These are phyloP conservation scores for Termitomyces bulborhizus DNA, from an alignment of 768 basidiomycete species.

Conservation along the genomic window DNA sequence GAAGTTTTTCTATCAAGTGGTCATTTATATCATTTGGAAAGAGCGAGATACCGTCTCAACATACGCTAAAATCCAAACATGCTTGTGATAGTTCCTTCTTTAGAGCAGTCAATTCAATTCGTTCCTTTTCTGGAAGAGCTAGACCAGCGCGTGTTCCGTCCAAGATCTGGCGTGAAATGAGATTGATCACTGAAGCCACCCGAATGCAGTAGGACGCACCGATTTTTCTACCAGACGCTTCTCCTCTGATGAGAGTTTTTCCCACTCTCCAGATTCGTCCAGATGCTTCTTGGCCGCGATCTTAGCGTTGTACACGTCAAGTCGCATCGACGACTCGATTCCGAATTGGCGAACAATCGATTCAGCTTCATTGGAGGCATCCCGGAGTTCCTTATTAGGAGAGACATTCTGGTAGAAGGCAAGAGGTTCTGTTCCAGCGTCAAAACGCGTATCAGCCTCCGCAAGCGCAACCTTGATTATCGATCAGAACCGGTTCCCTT, in stretches of 20 bases:
- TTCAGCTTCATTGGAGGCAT: slow-evolving; percentile 74
- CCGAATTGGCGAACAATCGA: slow-evolving; percentile 61
- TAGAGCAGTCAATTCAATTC: slow-evolving; percentile 47
- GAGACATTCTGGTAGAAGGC: slow-evolving; percentile 83
- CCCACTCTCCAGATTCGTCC: slow-evolving; percentile 54
- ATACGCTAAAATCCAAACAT: slow-evolving; percentile 73
- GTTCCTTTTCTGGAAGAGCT: slow-evolving; percentile 58
- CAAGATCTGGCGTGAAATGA: slow-evolving; percentile 34
- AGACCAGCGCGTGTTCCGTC: slow-evolving; percentile 80
- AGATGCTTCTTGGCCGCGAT: slow-evolving; percentile 64
- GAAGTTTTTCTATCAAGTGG: slow-evolving; percentile 63
- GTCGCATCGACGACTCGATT: slow-evolving; percentile 75
- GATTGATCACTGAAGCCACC: not conserved
- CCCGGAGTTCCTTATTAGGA: slow-evolving; percentile 65
- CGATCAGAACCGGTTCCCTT: not conserved
- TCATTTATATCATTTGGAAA: not conserved
- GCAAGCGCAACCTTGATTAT: slow-evolving; percentile 49
- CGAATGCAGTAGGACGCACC: slow-evolving; percentile 23
- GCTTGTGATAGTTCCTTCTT: slow-evolving; percentile 75
- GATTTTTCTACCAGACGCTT: slow-evolving; percentile 77
- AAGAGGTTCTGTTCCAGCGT: slow-evolving; percentile 50
- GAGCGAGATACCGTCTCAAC: slow-evolving; percentile 17
- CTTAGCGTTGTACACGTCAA: slow-evolving; percentile 76
- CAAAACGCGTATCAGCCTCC: slow-evolving; percentile 48
- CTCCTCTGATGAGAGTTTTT: slow-evolving; percentile 59